Base-by-base conservation (phyloP, 2,329 filamentous ascomycete species). In the Penicillium thymicola region DNA sequence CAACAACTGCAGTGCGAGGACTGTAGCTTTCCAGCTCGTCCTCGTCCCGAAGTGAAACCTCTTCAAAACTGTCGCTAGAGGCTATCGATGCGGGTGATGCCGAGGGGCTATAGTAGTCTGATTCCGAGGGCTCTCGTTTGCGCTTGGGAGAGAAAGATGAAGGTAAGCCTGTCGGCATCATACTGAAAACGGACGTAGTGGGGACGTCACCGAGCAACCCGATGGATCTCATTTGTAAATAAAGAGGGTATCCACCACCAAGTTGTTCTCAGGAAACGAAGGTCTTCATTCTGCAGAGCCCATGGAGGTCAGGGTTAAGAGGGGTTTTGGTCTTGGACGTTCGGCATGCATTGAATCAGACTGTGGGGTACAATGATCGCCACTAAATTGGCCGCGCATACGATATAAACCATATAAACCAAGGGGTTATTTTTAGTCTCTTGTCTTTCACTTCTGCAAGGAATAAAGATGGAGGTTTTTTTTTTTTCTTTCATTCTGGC, bases 1-100 rank as follows among this genome's bases (percentile, higher is more conserved):
- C 71, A 51, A 73, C 73, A 41, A 78, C 75, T 23, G 65, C 66
- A 28, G 72, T 69, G 51, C 71, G 71, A 51, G 76, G 75, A 57
- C 76, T 75, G 58, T 71, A 65, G 51, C 69, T 64, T 40, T 68
- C 71, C 40, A 64, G 58, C 48, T 70, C 69, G 45, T 69, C 67
- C 36, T 72, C 70, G 55, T 73, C 70, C 27, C 63, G 62, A 38
- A 73, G 48, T 45, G 61, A 66, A 43, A 59, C 53, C 49, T 75
- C 73, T 56, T 68, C 67, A 32, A 69, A 55, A 57, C 68, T 74
- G 6, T 59, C 51, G 9, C 66, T 59, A 14, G 73, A 74, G 18
- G 65, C 52, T 16, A 62, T 68, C 8, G 73, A 73, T 28, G 67
- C 66, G 18, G 72, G 68, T n/a, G 72, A 70, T n/a, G 64, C 59